These are phyloP conservation scores for Coemansia sp. DNA, from an alignment of 192 early-diverging fungal species.

Conservation along the genomic window DNA sequence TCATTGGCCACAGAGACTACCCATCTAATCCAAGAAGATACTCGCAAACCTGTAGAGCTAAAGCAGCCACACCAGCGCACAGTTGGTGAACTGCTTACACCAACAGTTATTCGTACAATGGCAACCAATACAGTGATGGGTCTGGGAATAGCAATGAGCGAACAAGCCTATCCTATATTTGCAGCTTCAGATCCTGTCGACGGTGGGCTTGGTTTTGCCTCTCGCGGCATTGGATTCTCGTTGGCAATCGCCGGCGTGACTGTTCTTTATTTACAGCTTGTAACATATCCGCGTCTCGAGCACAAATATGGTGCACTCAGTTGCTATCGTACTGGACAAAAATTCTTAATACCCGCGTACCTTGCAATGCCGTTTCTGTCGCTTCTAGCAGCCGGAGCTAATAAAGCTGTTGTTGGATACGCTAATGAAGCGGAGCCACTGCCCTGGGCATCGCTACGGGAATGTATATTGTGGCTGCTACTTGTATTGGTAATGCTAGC, in stretches of 20 bases:
- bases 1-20: conserved; percentile 4
- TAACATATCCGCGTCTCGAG: conserved; percentile 47
- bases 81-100: conserved; percentile 29
- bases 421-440: neutral
- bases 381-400: conserved; percentile 2
- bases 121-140: conserved; percentile 25
- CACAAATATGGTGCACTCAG: conserved; percentile 45
- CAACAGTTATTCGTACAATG: conserved; percentile 23
- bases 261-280: conserved; percentile 55
- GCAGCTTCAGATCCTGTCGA: conserved; percentile 28
- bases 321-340: conserved; percentile 40
- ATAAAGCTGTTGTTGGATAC: neutral
- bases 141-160: conserved; percentile 24
- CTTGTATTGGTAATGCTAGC: neutral
- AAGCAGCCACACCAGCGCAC: conserved; percentile 9
- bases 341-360: neutral
- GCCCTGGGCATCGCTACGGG: neutral
- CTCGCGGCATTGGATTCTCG: conserved; percentile 54
- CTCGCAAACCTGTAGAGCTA: neutral
- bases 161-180: conserved; percentile 48
- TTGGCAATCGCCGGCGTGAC: conserved; percentile 40
- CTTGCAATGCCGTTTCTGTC: conserved; percentile 11
- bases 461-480: neutral
- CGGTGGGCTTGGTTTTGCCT: conserved; percentile 57
- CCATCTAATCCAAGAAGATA: conserved; percentile 1